Conservation (phyloP, 2,329 filamentous ascomycete species). For the Diatrype stigma region DNA sequence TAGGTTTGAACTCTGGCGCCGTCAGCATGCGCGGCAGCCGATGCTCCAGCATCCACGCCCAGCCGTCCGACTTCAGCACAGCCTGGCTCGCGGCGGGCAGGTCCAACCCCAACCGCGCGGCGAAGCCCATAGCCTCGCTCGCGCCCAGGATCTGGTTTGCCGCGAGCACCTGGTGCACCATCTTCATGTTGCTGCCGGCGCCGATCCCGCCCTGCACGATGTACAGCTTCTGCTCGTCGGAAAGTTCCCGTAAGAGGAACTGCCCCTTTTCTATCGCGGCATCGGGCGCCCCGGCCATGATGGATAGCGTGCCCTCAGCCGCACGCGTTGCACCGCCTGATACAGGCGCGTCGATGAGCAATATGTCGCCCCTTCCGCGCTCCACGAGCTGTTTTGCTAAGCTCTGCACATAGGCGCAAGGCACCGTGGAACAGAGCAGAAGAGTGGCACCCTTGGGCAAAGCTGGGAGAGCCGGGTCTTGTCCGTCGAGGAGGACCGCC, state of each 20-base stretch:
- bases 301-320: slow-evolving; percentile 67
- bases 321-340: slow-evolving; percentile 67
- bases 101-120: slow-evolving; percentile 51
- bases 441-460: slow-evolving; percentile 57
- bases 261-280: slow-evolving; percentile 53
- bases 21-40: slow-evolving; percentile 49
- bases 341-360: slow-evolving; percentile 67
- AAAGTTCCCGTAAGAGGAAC: slow-evolving; percentile 59
- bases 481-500: slow-evolving; percentile 57
- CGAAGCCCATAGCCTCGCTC: slow-evolving; percentile 58
- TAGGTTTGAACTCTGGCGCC: slow-evolving; percentile 45
- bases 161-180: slow-evolving; percentile 60
- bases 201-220: slow-evolving; percentile 57
- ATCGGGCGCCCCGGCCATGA: slow-evolving; percentile 64
- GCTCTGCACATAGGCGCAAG: slow-evolving; percentile 59
- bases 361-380: slow-evolving; percentile 56
- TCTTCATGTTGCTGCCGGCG: slow-evolving; percentile 58
- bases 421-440: slow-evolving; percentile 67
- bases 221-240: slow-evolving; percentile 58
- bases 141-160: slow-evolving; percentile 59
- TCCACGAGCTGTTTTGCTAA: slow-evolving; percentile 54
- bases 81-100: slow-evolving; percentile 35
- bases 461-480: slow-evolving; percentile 42
- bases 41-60: slow-evolving; percentile 62
- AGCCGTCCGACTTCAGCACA: slow-evolving; percentile 44